phyloP scores from a whole-genome alignment of 768 basidiomycete species.

The Collybia nuda region DNA sequence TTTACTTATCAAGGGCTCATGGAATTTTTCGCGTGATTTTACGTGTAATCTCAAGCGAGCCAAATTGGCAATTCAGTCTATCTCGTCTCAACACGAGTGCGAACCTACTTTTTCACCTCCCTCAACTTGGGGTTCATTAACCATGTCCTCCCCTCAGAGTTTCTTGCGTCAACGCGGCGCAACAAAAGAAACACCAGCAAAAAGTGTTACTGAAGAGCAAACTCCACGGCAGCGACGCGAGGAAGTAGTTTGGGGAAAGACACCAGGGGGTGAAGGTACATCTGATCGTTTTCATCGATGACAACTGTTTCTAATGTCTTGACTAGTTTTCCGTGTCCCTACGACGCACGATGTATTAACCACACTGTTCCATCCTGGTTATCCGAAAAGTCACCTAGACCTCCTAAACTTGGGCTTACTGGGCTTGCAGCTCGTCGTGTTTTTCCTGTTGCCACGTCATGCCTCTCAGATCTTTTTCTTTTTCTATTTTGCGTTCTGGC shows the following conservation, averaged over 20 bases:
- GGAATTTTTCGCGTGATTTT: constrained; percentile 6
- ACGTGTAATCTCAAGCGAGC: constrained; percentile 3
- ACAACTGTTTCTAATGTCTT: not conserved
- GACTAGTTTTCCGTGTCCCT: constrained; percentile 85
- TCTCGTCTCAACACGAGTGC: constrained; percentile 4
- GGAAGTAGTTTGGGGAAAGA: constrained; percentile 88
- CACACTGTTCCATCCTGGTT: constrained; percentile 76
- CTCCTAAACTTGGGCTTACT: constrained; percentile 81
- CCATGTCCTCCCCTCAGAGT: constrained; percentile 21
- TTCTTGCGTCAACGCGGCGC: constrained; percentile 32
- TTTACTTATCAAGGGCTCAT: constrained; percentile 9
- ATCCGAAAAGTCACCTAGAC: constrained; percentile 89
- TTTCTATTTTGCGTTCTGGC: constrained; percentile 91
- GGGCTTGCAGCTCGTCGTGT: constrained; percentile 75
- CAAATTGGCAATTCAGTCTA: not conserved
- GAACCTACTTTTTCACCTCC: not conserved
- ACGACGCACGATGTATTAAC: constrained; percentile 91
- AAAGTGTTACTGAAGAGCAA: constrained; percentile 9
- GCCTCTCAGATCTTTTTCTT: constrained; percentile 72
- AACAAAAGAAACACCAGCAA: constrained; percentile 6
- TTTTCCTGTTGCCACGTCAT: constrained; percentile 58
- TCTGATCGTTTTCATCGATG: constrained; percentile 6
- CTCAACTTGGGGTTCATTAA: constrained; percentile 1
- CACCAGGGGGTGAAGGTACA: constrained; percentile 75
- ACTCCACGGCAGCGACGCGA: constrained; percentile 22